These are phyloP conservation scores for Pisolithus thermaeus DNA, from an alignment of 1,284 basidiomycete genomes.

Conservation along the genomic window DNA sequence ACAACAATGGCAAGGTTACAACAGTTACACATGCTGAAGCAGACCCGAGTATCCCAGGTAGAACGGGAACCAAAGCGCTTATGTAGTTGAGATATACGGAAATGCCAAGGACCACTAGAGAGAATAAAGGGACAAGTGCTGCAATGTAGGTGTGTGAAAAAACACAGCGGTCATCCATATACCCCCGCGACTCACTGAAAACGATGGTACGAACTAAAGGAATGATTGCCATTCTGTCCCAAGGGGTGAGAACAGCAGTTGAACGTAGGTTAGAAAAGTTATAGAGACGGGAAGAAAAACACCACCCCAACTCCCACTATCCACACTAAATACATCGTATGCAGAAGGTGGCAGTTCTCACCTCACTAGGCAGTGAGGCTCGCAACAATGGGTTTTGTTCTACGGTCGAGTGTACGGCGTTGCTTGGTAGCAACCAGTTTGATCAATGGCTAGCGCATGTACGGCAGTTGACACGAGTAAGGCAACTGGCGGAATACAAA, in stretches of 20 bases:
- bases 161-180: not conserved
- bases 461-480: too few species aligned
- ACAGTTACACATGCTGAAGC: constrained; percentile 10
- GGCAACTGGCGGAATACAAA: too few species aligned
- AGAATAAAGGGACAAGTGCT: constrained; percentile 14
- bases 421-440: too few species aligned
- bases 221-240: constrained; percentile 19
- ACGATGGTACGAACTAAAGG: constrained; percentile 15
- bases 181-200: constrained; percentile 16
- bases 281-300: not conserved
- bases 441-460: too few species aligned
- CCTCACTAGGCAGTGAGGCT: too few species aligned
- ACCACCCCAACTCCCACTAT: not conserved
- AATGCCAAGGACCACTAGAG: constrained; percentile 19
- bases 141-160: not conserved
- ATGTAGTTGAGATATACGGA: constrained; percentile 12
- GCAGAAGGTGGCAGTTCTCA: too few species aligned
- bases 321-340: not conserved
- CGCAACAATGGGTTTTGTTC: too few species aligned
- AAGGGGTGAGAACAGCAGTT: not conserved
- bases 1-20: constrained; percentile 21
- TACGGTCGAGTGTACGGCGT: too few species aligned
- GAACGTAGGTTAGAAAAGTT: not conserved
- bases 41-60: constrained; percentile 12
- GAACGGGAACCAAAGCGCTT: too few species aligned